phyloP scores from a whole-genome alignment of 2,329 filamentous ascomycete genomes.

The Grosmannia huntii region DNA sequence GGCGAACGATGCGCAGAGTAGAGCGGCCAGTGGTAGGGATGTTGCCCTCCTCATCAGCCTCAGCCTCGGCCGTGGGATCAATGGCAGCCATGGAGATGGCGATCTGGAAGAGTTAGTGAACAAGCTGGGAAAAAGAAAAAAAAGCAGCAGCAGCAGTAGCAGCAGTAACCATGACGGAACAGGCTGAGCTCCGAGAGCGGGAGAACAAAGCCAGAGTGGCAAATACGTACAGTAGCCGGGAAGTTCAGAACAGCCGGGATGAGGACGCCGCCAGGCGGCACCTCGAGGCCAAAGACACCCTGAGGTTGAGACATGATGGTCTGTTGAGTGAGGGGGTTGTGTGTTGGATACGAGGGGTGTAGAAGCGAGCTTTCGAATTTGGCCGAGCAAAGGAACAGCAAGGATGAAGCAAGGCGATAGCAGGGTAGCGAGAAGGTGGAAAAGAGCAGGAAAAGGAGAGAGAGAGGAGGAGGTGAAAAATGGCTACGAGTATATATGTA shows the following conservation, averaged over 20 bases:
- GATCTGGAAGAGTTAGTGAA: constrained; percentile 44
- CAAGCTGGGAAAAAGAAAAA: neutral
- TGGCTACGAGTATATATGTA: constrained; percentile 4
- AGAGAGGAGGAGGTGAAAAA: constrained; percentile 15
- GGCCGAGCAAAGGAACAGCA: neutral
- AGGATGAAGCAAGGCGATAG: constrained; percentile 7
- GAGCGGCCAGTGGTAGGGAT: constrained; percentile 55
- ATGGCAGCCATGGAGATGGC: constrained; percentile 98
- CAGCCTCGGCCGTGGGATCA: constrained; percentile 68
- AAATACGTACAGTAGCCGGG: constrained; percentile 61
- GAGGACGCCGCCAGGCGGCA: constrained; percentile 72
- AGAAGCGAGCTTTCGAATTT: constrained; percentile 7
- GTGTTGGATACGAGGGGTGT: neutral
- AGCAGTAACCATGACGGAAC: neutral
- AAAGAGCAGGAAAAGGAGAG: neutral
- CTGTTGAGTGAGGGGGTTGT: neutral
- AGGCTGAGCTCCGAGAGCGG: neutral
- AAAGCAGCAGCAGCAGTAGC: neutral
- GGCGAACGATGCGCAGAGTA: constrained; percentile 83
- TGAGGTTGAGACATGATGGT: constrained; percentile 11
- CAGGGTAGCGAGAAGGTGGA: constrained; percentile 17
- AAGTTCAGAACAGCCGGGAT: constrained; percentile 69
- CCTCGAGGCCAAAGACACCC: constrained; percentile 71
- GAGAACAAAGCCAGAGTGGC: neutral
- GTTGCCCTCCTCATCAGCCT: constrained; percentile 51